A percentile compares a stretch with the other conserved stretches of the same genome.
phyloP scores from a whole-genome alignment of 768 basidiomycete species.

The Suillus tomentosus region DNA sequence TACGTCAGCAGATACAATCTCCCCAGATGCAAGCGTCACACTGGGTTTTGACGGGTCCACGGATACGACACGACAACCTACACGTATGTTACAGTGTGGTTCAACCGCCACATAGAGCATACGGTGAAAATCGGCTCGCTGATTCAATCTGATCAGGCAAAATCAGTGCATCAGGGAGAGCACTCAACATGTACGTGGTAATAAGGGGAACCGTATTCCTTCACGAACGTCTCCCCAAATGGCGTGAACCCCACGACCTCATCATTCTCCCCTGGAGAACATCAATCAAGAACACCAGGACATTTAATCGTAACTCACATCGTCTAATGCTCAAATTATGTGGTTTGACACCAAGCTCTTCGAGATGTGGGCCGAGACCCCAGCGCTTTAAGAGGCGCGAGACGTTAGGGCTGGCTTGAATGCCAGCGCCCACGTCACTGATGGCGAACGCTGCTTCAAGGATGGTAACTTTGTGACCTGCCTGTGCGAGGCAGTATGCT shows the following conservation, averaged over 20 bases:
- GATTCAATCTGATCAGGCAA: not conserved
- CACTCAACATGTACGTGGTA: conserved; percentile 36
- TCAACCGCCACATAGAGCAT: conserved; percentile 39
- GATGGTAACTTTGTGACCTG: conserved; percentile 52
- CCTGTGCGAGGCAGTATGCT: conserved; percentile 46
- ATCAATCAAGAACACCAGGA: not conserved
- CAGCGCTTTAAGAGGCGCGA: conserved; percentile 49
- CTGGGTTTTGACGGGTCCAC: conserved; percentile 34
- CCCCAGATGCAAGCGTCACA: conserved; percentile 45
- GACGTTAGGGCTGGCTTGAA: conserved; percentile 48
- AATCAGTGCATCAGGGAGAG: not conserved
- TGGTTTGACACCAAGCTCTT: conserved; percentile 41
- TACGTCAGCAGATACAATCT: conserved; percentile 44
- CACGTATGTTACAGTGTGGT: conserved; percentile 39
- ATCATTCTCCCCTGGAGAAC: conserved; percentile 31
- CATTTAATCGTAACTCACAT: conserved; percentile 33
- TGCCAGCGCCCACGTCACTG: conserved; percentile 54
- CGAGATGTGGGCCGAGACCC: conserved; percentile 48
- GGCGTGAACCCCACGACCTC: conserved; percentile 38
- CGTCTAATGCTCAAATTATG: conserved; percentile 42
- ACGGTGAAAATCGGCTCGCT: conserved; percentile 51
- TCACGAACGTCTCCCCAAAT: conserved; percentile 37
- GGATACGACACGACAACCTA: conserved; percentile 38
- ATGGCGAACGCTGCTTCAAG: conserved; percentile 43
- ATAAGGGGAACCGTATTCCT: conserved; percentile 37